phyloP scores from a whole-genome alignment of 441 rosid genomes.

The Euphorbia corollata region DNA sequence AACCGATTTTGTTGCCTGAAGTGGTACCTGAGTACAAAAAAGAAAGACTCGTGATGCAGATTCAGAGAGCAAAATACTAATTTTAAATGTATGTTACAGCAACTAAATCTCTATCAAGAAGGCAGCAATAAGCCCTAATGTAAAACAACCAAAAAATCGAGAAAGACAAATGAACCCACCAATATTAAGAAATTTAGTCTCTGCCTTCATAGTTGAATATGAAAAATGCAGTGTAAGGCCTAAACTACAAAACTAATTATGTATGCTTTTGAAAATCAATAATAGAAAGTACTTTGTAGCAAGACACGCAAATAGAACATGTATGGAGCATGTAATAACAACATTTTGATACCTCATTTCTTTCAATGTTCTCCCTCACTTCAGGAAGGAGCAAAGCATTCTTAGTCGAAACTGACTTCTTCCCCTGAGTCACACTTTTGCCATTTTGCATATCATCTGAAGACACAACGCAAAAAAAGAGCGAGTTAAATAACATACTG shows the following conservation, averaged over 20 bases:
- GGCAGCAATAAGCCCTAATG: neutral
- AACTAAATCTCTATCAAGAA: conserved; percentile 2
- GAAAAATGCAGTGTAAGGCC: neutral
- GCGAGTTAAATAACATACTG: conserved; percentile 4
- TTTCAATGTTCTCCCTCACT: conserved; percentile 25
- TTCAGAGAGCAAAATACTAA: neutral
- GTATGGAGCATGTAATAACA: neutral
- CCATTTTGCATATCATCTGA: conserved; percentile 29
- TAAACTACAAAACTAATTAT: neutral
- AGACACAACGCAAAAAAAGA: conserved; percentile 8
- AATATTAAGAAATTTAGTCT: neutral
- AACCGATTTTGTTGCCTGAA: conserved; percentile 27
- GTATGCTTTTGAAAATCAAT: neutral
- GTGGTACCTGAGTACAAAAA: conserved; percentile 21
- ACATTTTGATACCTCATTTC: conserved; percentile 36
- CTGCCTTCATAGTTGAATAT: neutral
- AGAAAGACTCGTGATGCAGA: neutral
- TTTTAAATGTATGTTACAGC: neutral
- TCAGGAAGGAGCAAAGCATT: conserved; percentile 21
- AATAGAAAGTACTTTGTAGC: neutral
- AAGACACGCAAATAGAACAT: neutral
- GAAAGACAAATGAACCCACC: neutral
- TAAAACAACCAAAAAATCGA: neutral
- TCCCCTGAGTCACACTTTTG: conserved; percentile 17
- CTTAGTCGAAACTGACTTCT: conserved; percentile 24